Percentiles rank a stretch among this genome's conserved stretches.
Evolutionary conservation across 495 filamentous ascomycete species (phyloP).

Genomic region (Penicillium pancosmium): DNA sequence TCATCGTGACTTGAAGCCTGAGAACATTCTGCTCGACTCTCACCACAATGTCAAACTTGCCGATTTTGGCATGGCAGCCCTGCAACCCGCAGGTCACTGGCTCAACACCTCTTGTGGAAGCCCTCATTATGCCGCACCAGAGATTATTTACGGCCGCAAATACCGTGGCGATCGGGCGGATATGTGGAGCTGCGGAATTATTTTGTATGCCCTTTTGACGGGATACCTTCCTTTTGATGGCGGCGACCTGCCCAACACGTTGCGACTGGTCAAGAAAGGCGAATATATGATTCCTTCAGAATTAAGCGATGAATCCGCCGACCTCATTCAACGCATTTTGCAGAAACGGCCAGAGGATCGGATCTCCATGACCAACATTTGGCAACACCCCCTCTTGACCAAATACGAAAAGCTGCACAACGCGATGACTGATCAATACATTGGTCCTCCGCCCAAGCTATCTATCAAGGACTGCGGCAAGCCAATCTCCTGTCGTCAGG

Average conservation of each 20-base stretch:
- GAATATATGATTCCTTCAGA: conserved; percentile 70
- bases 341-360: conserved; percentile 72
- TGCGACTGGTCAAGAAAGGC: conserved; percentile 68
- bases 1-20: conserved; percentile 94
- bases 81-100: conserved; percentile 76
- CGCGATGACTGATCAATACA: conserved; percentile 48
- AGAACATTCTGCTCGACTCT: conserved; percentile 87
- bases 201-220: conserved; percentile 80
- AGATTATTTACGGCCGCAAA: conserved; percentile 68
- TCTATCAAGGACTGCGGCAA: conserved; percentile 56
- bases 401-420: conserved; percentile 73
- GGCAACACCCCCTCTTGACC: conserved; percentile 77
- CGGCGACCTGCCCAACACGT: conserved; percentile 56
- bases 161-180: conserved; percentile 88
- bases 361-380: conserved; percentile 77
- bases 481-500: conserved; percentile 49
- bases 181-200: conserved; percentile 93
- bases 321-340: conserved; percentile 77
- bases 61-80: conserved; percentile 96
- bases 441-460: conserved; percentile 57
- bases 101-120: conserved; percentile 91
- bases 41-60: conserved; percentile 81
- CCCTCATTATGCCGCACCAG: conserved; percentile 93
- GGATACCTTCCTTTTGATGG: conserved; percentile 84
- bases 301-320: conserved; percentile 70